Conservation (phyloP, 2,329 filamentous ascomycete species). For the Aspergillus sp. region DNA sequence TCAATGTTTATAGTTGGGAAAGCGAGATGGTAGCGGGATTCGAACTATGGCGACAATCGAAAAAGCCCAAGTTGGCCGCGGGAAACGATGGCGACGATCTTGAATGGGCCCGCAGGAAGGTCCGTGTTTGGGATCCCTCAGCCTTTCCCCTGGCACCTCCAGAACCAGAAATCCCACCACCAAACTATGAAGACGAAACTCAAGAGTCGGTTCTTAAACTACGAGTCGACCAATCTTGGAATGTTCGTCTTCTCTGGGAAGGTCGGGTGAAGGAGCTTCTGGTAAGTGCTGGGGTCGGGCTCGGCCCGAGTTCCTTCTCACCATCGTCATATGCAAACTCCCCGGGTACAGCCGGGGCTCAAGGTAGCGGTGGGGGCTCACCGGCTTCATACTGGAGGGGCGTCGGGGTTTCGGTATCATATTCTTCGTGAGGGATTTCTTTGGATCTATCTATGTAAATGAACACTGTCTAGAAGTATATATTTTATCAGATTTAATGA, state of each 20-base stretch:
- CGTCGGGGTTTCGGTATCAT: conserved; percentile 43
- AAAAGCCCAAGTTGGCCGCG: conserved; percentile 10
- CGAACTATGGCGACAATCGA: conserved; percentile 77
- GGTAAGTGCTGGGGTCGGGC: conserved; percentile 83
- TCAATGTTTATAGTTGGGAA: conserved; percentile 98
- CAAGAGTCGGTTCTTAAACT: conserved; percentile 82
- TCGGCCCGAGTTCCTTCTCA: conserved; percentile 59
- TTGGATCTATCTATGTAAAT: background rate
- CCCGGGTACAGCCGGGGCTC: conserved; percentile 22
- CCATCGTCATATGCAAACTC: conserved; percentile 25
- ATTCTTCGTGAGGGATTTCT: conserved; percentile 34
- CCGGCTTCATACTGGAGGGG: conserved; percentile 41
- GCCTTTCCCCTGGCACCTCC: conserved; percentile 17
- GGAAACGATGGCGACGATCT: conserved; percentile 44
- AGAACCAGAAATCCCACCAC: conserved; percentile 14
- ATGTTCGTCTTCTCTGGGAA: conserved; percentile 87
- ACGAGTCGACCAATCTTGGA: conserved; percentile 82
- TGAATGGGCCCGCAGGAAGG: conserved; percentile 41
- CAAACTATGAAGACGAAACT: conserved; percentile 60
- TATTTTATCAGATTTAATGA: background rate
- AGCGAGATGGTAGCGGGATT: conserved; percentile 88
- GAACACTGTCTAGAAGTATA: conserved; percentile 1
- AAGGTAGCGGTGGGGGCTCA: conserved; percentile 27
- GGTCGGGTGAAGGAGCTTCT: conserved; percentile 87
- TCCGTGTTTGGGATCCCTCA: conserved; percentile 29